Base-by-base conservation (phyloP, 1,139 yeast species). In the Pichia cactophila region DNA sequence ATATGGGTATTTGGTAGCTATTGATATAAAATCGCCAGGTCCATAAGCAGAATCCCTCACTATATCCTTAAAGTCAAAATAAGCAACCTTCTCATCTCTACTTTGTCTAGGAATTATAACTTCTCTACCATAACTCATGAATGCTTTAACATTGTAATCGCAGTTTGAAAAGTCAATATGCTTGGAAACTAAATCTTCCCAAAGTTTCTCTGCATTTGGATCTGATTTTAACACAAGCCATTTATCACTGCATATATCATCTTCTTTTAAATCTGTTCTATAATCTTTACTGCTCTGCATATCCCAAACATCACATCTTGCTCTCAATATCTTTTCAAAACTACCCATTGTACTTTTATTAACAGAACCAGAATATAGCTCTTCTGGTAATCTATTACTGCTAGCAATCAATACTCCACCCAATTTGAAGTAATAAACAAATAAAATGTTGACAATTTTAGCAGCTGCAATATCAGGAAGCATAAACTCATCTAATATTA, bases 371-470 rank as follows among this genome's bases (percentile, higher is more conserved):
- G 86, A 74, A 57, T 83, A 83, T 41, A 83, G 69, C 52, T 83
- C 84, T 56, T 83, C 86, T 0, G 89, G 90, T 16, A 83, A 65
- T 58, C 84, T 73, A 56, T 83, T 83, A 1, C 87, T 80, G 1
- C 88, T 83, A 1, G 89, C 87, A 31, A 83, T 82, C 43, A 83
- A 64, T 0, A 83, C 86, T 3, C 90, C 90, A 3, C 90, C 89
- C 9, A 83, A 64, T 58, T 80, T 81, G 69, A 83, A 83, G 65
- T 78, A 83, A 62, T 79, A 81, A 0, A 84, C 80, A 64, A 83
- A 81, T 43, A 83, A 64, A 10, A 81, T 73, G 61, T 80, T 80
- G 50, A 83, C 68, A 43, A 83, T 81, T 57, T 82, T 83, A 2
- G 88, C 88, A 33, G 85, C 75, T 0, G 89, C 86, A 42, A 75